phyloP scores from a whole-genome alignment of 1,139 yeast genomes.

The Saccharomyces hybrid region DNA sequence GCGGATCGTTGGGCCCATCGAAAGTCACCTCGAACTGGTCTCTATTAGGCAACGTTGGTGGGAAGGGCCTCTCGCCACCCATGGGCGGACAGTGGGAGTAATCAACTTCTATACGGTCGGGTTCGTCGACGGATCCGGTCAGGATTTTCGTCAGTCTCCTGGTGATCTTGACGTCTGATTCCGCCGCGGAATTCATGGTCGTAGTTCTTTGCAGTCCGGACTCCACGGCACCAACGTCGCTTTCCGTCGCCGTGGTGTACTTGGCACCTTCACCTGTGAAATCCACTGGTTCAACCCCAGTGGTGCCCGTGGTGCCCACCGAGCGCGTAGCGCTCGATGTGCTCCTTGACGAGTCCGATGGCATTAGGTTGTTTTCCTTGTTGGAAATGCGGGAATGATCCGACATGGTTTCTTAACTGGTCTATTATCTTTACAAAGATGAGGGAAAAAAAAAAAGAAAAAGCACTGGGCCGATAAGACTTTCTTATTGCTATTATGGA shows the following conservation, averaged over 20 bases:
- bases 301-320: neutral
- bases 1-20: constrained; percentile 55
- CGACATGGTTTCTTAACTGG: neutral
- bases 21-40: constrained; percentile 48
- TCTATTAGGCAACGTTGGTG: constrained; percentile 44
- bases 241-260: neutral
- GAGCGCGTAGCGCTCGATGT: neutral
- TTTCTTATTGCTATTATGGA: neutral
- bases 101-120: constrained; percentile 24
- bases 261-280: constrained; percentile 1
- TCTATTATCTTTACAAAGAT: neutral
- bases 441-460: neutral
- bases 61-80: constrained; percentile 52
- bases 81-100: constrained; percentile 38
- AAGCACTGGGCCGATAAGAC: neutral
- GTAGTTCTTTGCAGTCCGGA: constrained; percentile 9
- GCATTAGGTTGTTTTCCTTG: neutral
- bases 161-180: constrained; percentile 21
- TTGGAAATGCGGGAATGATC: neutral
- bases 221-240: neutral
- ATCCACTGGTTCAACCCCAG: neutral
- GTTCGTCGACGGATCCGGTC: constrained; percentile 31
- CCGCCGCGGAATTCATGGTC: constrained; percentile 21
- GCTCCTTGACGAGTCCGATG: neutral
- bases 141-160: constrained; percentile 29